Evolutionary conservation across 2,329 filamentous ascomycete genomes (phyloP), one percentile per base, ranked within the genome.

Genomic region (Penicillium sp.): DNA sequence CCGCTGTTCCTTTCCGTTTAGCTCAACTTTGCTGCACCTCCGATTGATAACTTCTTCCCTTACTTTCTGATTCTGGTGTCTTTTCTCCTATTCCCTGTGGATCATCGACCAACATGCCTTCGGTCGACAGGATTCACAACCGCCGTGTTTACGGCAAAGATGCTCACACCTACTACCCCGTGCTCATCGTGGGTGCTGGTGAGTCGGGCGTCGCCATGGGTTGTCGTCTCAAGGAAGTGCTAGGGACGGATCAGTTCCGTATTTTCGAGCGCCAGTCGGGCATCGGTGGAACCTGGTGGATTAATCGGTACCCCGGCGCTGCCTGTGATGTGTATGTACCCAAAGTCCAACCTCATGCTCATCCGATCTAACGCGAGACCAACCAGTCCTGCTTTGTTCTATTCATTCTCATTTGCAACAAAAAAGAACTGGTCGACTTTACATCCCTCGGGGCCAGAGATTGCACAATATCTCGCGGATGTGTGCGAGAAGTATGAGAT

Each of bases 231-330:
- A 83, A 85, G 65, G 75, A 83, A 18, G 81, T 81, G 70, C 79
- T 88, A 43, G 81, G 79, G 33, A 85, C 85, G 55, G 81, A 82
- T 60, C 84, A 87, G 60, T 81, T 89, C 64, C 77, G 78, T 31
- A 80, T 89, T 67, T 88, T 88, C 59, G 87, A 89, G 24, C 78
- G 83, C 13, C 77, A 85, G 60, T 73, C 77, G 4, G 80, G 81
- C 3, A 77, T 88, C 44, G 87, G 87, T 35, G 87, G 87, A 7
- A 88, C 86, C 1, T 89, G 87, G 87, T 81, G 80, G 72, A 81
- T 81, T 46, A 89, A 88, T 69, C 77, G 79, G 35, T 89, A 89
- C 70, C 86, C 84, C 10, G 83, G 83, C 70, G 73, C 76, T 55
- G 83, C 84, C 6, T 87, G 84, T 65, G 84, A 87, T 69, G 71